These are phyloP conservation scores for Dictyostelium intermedium DNA, from an alignment of 78 protist genomes.

Conservation along the genomic window DNA sequence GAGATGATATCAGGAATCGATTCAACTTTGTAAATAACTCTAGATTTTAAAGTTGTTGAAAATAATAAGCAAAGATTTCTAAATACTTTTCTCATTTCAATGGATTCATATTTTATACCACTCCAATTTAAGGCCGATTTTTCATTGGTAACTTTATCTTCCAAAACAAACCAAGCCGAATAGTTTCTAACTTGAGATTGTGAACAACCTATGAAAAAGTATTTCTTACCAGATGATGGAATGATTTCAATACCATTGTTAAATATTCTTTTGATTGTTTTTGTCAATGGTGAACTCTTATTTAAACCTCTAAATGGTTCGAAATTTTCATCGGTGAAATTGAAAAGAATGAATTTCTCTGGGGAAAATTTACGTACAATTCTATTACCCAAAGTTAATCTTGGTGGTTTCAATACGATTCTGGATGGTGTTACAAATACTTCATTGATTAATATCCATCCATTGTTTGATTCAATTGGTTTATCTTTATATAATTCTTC, in stretches of 20 bases:
- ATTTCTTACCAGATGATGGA: background rate
- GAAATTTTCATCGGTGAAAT: background rate
- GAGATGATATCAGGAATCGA: background rate
- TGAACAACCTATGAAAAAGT: slow-evolving; percentile 17
- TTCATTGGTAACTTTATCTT: background rate
- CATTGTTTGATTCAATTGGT: background rate
- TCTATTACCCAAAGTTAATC: background rate
- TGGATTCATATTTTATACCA: background rate
- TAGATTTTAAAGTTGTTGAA: background rate
- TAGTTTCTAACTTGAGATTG: background rate
- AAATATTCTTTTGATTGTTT: background rate
- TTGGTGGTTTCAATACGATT: slow-evolving; percentile 7
- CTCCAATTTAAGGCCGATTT: background rate
- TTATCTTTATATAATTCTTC: background rate
- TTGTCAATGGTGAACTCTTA: background rate
- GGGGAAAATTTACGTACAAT: background rate
- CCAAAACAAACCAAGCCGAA: slow-evolving; percentile 24
- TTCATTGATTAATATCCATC: background rate
- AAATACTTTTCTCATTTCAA: background rate
- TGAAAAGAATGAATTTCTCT: background rate
- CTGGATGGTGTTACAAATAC: slow-evolving; percentile 41
- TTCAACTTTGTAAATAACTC: background rate
- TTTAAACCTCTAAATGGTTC: background rate
- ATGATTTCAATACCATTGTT: background rate
- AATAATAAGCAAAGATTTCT: background rate